Percentiles rank a stretch among this genome's conserved stretches.
Conservation (phyloP, 208 protist species). For the Acanthamoeba triangularis region DNA sequence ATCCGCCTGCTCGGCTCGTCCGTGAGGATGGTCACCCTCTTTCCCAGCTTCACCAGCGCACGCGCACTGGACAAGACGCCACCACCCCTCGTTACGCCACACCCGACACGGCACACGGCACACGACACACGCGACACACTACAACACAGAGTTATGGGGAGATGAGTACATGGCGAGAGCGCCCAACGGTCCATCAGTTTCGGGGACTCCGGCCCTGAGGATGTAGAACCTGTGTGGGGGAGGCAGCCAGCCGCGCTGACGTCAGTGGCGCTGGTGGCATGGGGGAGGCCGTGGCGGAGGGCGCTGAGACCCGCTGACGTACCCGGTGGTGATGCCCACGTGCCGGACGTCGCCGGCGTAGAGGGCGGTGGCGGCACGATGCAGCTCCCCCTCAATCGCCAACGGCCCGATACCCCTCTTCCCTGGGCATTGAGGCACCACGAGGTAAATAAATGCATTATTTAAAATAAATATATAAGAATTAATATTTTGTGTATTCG, state of each 20-base stretch:
- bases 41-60: conserved; percentile 30
- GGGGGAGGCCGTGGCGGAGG: not conserved
- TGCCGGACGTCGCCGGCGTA: conserved; percentile 23
- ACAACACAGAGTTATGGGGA: not conserved
- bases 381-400: conserved; percentile 54
- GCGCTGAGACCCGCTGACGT: not conserved
- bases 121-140: not conserved
- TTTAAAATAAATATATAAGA: not conserved
- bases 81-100: not conserved
- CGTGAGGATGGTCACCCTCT: conserved; percentile 55
- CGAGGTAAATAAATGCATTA: too few species aligned
- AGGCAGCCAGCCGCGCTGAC: not conserved
- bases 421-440: too few species aligned
- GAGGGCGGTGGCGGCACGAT: conserved; percentile 5
- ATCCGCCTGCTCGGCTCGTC: conserved; percentile 34
- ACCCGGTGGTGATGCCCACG: conserved; percentile 57
- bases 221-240: conserved; percentile 57
- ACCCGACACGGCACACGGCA: not conserved
- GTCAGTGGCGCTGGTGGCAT: not conserved
- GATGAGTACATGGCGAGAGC: conserved; percentile 41
- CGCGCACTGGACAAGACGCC: not conserved
- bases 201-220: not conserved
- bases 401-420: conserved; percentile 57
- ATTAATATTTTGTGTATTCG: too few species aligned
- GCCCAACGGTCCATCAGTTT: conserved; percentile 66